Conservation (phyloP, 257 asterid species). For the Solanum verrucosum region DNA sequence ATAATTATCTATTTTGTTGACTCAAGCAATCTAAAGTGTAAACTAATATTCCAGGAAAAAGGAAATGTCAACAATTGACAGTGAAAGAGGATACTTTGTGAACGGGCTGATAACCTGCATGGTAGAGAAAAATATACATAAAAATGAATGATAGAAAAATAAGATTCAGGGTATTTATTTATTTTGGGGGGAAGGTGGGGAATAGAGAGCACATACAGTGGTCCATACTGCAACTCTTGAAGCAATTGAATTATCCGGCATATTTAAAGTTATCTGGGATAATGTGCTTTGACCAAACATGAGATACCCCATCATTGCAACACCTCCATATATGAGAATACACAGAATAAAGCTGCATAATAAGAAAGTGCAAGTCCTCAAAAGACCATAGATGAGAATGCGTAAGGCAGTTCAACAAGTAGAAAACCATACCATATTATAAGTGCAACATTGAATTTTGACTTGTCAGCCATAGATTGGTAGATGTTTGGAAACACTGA, state of each 20-base stretch:
- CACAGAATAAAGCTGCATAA: slow-evolving; percentile 59
- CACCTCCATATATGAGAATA: slow-evolving; percentile 54
- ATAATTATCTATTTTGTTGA: neutral
- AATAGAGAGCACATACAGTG: slow-evolving; percentile 33
- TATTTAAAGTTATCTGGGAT: slow-evolving; percentile 73
- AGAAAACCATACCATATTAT: slow-evolving; percentile 32
- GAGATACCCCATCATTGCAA: slow-evolving; percentile 61
- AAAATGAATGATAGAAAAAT: neutral
- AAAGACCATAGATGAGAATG: neutral
- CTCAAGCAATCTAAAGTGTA: neutral
- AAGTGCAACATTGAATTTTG: slow-evolving; percentile 60
- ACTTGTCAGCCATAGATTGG: slow-evolving; percentile 90
- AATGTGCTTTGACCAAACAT: slow-evolving; percentile 65
- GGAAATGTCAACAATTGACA: neutral
- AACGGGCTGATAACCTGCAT: slow-evolving; percentile 77
- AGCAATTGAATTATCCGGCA: slow-evolving; percentile 50
- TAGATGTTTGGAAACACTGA: slow-evolving; percentile 84
- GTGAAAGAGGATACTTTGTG: slow-evolving; percentile 66
- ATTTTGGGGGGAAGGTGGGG: neutral
- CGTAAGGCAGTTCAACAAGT: neutral
- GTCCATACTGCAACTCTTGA: slow-evolving; percentile 78
- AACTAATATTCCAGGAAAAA: neutral
- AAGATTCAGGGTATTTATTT: neutral
- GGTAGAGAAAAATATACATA: neutral
- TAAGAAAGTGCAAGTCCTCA: neutral